Evolutionary conservation across 805 yeast genomes (phyloP), one percentile per base, ranked within the genome.

Genomic region (Yueomyces sinensis): DNA sequence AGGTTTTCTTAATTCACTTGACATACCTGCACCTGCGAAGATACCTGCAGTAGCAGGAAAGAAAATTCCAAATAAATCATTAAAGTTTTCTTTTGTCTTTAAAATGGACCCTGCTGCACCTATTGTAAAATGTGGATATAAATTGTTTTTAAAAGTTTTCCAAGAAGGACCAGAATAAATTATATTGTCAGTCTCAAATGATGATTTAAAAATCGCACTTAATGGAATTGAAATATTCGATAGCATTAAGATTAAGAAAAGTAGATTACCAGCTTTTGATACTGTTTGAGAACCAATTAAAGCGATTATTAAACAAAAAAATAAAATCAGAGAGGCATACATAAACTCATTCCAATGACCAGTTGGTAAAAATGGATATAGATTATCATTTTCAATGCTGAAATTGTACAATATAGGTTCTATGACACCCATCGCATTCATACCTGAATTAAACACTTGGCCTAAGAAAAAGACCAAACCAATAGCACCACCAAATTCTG

Each of bases 11-110:
- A 91, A 65, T 46, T 86, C 95, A 15, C 98, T 97, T 29, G 95
- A 84, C 99, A 91, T 91, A 17, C 94, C 82, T 2, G 98, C 96
- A 14, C 99, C 99, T 3, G 98, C 97, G 56, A 91, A 79, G 19
- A 91, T 87, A 38, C 99, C 99, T 5, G 97, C 95, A 0, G 98
- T 89, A 1, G 98, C 95, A 9, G 98, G 96, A 62, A 91, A 91
- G 50, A 91, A 84, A 31, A 91, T 82, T 3, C 97, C 97, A 68
- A 91, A 91, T 42, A 93, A 59, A 52, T 82, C 80, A 36, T 76
- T 73, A 50, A 89, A 84, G 1, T 77, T 83, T 53, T 89, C 97
- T 13, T 68, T 73, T 0, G 61, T 59, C 7, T 54, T 43, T 18
- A 67, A 42, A 20, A 76, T 73, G 4, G 94, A 82, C 1, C 97